phyloP scores from a whole-genome alignment of 2,329 filamentous ascomycete genomes.

The Teratosphaeriaceae sp. region DNA sequence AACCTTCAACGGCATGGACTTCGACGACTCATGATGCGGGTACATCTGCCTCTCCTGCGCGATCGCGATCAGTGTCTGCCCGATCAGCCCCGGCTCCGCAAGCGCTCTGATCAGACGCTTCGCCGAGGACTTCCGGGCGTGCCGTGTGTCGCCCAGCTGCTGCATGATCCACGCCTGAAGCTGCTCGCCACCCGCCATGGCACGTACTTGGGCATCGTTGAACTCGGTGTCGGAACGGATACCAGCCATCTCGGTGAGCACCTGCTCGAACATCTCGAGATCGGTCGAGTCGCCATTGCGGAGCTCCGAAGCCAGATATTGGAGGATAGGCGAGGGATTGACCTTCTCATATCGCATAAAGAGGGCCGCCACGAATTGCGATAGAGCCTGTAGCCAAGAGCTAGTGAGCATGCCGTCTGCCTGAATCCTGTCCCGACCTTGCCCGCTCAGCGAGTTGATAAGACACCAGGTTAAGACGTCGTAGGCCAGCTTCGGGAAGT shows the following conservation, averaged over 20 bases:
- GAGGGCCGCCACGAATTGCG: constrained; percentile 83
- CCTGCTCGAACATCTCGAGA: constrained; percentile 82
- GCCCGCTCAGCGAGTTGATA: constrained; percentile 61
- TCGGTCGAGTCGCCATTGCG: constrained; percentile 79
- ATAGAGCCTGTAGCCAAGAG: constrained; percentile 83
- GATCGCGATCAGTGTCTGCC: constrained; percentile 79
- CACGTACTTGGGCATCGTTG: constrained; percentile 78
- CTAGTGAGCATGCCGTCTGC: constrained; percentile 70
- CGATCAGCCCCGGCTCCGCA: constrained; percentile 68
- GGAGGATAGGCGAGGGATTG: constrained; percentile 75
- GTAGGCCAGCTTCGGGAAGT: constrained; percentile 87
- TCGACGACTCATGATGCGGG: constrained; percentile 65
- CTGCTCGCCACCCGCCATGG: constrained; percentile 78
- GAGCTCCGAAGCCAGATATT: constrained; percentile 84
- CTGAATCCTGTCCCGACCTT: constrained; percentile 53
- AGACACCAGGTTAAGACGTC: constrained; percentile 92
- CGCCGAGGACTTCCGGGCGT: constrained; percentile 60
- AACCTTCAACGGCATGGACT: constrained; percentile 77
- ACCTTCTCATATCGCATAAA: constrained; percentile 81
- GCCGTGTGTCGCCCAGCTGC: constrained; percentile 73
- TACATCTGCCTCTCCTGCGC: constrained; percentile 87
- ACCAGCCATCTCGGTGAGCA: constrained; percentile 89
- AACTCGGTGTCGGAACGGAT: constrained; percentile 82
- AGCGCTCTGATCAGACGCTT: constrained; percentile 74
- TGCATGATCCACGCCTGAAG: constrained; percentile 75